Base-by-base conservation (phyloP, 2,329 filamentous ascomycete species). In the Talaromyces rugulosus region DNA sequence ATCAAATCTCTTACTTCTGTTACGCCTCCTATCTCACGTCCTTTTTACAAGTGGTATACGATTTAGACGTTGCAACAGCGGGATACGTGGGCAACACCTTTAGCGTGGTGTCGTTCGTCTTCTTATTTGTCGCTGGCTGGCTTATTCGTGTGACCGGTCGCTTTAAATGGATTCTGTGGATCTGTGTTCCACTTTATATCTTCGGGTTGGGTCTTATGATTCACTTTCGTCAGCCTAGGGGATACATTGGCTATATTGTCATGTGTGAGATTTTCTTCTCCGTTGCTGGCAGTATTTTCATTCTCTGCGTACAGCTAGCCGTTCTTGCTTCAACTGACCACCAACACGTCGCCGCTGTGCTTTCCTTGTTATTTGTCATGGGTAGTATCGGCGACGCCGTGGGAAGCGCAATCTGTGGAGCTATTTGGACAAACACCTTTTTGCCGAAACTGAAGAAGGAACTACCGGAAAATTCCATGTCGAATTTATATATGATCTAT, bases 221-320 rank as follows among this genome's bases (percentile, higher is more conserved):
- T 64, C 70, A 81, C 56, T 84, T 83, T 74, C 80, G 82, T 14
- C 72, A 77, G 51, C 77, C 80, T 0, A 72, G 76, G 42, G 70
- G 72, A 31, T 71, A 74, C 50, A 74, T 85, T 31, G 81, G 80
- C 7, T 82, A 80, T 64, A 73, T 85, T 23, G 68, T 84, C 71
- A 81, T 85, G 78, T 82, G 79, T 61, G 81, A 85, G 66, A 78
- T 85, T 60, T 80, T 85, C 68, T 80, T 85, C 59, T 79, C 82
- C 0, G 77, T 84, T 34, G 78, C 78, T 2, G 81, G 81, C 5
- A 83, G 82, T 27, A 78, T 77, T 5, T 72, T 84, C 1, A 76
- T 81, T 56, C 80, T 85, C 54, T 77, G 77, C 61, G 76, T 81
- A 52, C 79, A 86, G 68, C 79, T 86, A 69, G 82, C 81, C 6